These are phyloP conservation scores for Abrus pulchellus DNA, from an alignment of 306 rosid species.

Conservation along the genomic window DNA sequence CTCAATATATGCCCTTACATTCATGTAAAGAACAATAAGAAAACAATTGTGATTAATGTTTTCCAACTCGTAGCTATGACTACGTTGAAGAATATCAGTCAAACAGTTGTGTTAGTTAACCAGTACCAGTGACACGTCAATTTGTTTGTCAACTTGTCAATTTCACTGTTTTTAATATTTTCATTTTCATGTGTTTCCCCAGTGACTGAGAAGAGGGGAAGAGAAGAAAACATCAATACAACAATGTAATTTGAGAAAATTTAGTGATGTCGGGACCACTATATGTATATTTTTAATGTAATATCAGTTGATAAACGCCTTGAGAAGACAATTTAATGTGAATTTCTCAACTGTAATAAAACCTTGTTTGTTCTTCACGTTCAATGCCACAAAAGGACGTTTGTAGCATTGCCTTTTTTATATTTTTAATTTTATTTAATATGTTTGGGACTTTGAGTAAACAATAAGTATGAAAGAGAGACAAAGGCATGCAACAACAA, in stretches of 20 bases:
- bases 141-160: slow-evolving; percentile 11
- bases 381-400: slow-evolving; percentile 20
- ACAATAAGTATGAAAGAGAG: slow-evolving; percentile 46
- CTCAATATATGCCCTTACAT: too few relatives aligned
- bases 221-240: background rate
- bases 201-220: background rate
- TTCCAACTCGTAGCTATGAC: too few relatives aligned
- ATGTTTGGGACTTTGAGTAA: slow-evolving; percentile 60
- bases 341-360: background rate
- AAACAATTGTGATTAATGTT: too few relatives aligned
- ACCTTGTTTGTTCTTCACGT: slow-evolving; percentile 55
- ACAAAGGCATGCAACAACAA: slow-evolving; percentile 32
- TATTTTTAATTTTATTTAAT: background rate
- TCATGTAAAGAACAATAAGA: too few relatives aligned
- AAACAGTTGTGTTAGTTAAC: background rate
- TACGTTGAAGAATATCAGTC: background rate
- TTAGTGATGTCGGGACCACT: too few relatives aligned
- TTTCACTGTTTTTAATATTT: background rate
- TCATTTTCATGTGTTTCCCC: background rate
- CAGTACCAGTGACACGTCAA: slow-evolving; percentile 12
- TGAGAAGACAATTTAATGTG: background rate
- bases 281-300: background rate
- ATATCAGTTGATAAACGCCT: background rate
- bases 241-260: too few relatives aligned
- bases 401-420: background rate